Percentiles rank a stretch among this genome's conserved stretches.
Evolutionary conservation across 2,329 filamentous ascomycete genomes (phyloP).

Genomic region (Trichoderma guizhouense): DNA sequence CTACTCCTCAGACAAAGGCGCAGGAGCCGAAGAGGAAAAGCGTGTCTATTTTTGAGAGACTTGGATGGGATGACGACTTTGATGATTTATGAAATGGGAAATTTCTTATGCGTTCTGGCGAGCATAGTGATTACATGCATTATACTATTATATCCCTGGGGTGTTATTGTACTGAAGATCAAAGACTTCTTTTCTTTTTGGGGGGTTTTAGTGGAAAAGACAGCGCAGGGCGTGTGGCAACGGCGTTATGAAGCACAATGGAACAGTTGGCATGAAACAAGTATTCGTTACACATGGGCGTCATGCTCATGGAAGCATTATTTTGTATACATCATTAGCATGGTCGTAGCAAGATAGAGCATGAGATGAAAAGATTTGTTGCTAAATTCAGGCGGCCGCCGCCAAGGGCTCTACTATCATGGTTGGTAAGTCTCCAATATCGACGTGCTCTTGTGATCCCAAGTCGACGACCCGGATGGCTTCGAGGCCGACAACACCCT

Average conservation of each 20-base stretch:
- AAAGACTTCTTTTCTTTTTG: neutral
- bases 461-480: slow-evolving; percentile 71
- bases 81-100: slow-evolving; percentile 39
- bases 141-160: slow-evolving; percentile 11
- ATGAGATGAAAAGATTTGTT: neutral
- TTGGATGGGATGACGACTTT: slow-evolving; percentile 59
- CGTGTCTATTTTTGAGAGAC: slow-evolving; percentile 49
- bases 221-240: neutral
- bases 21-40: slow-evolving; percentile 26
- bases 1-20: slow-evolving; percentile 20
- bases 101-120: slow-evolving; percentile 15
- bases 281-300: neutral
- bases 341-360: neutral
- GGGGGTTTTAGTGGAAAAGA: neutral
- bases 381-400: slow-evolving; percentile 20
- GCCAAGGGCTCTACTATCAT: slow-evolving; percentile 51
- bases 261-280: neutral
- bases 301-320: neutral
- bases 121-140: slow-evolving; percentile 13
- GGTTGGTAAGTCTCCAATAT: slow-evolving; percentile 70
- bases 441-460: slow-evolving; percentile 70
- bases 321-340: neutral
- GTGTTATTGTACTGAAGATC: slow-evolving; percentile 15
- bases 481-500: slow-evolving; percentile 68
- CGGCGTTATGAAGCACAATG: neutral